Percentiles rank a stretch among this genome's conserved stretches.
These are phyloP conservation scores for Cladosporium sp. DNA, from an alignment of 2,329 filamentous ascomycete genomes.

Conservation along the genomic window DNA sequence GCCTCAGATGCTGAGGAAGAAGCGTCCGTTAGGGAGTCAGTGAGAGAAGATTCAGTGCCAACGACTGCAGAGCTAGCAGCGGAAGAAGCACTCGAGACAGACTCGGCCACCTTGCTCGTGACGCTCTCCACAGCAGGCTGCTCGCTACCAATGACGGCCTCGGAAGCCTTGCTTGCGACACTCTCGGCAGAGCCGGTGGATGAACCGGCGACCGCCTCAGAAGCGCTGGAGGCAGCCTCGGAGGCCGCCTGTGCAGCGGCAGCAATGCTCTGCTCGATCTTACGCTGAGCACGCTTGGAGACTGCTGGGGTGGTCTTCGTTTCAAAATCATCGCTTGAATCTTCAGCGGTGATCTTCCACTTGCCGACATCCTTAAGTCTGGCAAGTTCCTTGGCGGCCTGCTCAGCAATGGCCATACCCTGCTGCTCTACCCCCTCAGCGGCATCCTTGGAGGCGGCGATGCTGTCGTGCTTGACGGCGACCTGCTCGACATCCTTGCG, in stretches of 20 bases:
- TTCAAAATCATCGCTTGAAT: constrained; percentile 77
- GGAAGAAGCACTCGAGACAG: constrained; percentile 24
- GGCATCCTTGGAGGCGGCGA: constrained; percentile 66
- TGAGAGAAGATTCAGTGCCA: constrained; percentile 18
- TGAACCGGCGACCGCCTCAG: constrained; percentile 29
- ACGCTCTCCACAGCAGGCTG: constrained; percentile 21
- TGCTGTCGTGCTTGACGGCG: constrained; percentile 70
- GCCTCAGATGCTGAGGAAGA: constrained; percentile 13
- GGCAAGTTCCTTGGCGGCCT: constrained; percentile 75
- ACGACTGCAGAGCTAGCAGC: constrained; percentile 15
- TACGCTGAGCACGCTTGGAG: constrained; percentile 45
- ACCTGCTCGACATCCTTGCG: constrained; percentile 76
- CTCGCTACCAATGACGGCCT: constrained; percentile 20
- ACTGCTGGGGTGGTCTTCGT: constrained; percentile 63
- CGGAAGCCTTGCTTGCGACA: constrained; percentile 53
- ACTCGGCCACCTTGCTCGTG: constrained; percentile 19
- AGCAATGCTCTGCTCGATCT: constrained; percentile 37
- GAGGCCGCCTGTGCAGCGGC: constrained; percentile 34
- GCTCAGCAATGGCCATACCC: constrained; percentile 77
- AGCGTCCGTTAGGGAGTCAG: constrained; percentile 11
- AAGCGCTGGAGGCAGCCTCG: constrained; percentile 36
- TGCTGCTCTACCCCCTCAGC: constrained; percentile 71
- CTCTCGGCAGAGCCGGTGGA: constrained; percentile 53
- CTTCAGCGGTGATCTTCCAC: constrained; percentile 77
- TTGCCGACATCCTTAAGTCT: constrained; percentile 78